phyloP scores from a whole-genome alignment of 495 filamentous ascomycete species.

The Xanthoparmelia taractica region DNA sequence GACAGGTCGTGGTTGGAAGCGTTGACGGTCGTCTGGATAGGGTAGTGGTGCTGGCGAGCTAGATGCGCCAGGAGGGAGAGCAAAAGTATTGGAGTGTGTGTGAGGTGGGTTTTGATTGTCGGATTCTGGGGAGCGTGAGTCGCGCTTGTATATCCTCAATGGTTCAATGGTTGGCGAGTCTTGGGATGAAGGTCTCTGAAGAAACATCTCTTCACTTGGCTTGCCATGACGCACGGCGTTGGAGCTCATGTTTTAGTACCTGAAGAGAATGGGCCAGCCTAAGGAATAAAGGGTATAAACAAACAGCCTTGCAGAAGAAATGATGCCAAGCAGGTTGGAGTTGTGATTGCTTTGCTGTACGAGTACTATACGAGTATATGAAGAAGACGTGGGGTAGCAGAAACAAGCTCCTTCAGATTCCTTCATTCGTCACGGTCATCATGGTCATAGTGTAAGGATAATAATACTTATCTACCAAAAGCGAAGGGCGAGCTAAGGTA shows the following conservation, averaged over 20 bases:
- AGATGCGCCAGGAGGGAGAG: slow-evolving; percentile 53
- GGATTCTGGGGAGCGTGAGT: slow-evolving; percentile 43
- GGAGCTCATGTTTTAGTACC: slow-evolving; percentile 24
- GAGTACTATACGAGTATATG: neutral
- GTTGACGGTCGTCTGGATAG: slow-evolving; percentile 66
- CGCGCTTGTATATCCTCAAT: slow-evolving; percentile 73
- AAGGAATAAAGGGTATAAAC: slow-evolving; percentile 12
- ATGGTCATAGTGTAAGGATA: neutral
- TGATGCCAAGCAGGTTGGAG: neutral
- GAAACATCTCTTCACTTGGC: slow-evolving; percentile 61
- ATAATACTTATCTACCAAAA: neutral
- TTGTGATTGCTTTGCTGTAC: neutral
- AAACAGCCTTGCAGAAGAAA: slow-evolving; percentile 13
- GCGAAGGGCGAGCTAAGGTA: no score
- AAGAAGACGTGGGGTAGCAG: neutral
- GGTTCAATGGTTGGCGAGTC: slow-evolving; percentile 74
- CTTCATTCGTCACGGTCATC: neutral
- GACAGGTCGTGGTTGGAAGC: slow-evolving; percentile 33
- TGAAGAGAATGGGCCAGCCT: slow-evolving; percentile 13
- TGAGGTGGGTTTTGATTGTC: slow-evolving; percentile 40
- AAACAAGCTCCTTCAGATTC: no score
- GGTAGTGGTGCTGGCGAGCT: slow-evolving; percentile 60
- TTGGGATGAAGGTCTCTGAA: slow-evolving; percentile 47
- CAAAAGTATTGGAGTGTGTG: slow-evolving; percentile 41
- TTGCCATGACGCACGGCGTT: slow-evolving; percentile 42